phyloP scores from a whole-genome alignment of 192 early-diverging fungal species.

The Rhizophlyctis rosea region DNA sequence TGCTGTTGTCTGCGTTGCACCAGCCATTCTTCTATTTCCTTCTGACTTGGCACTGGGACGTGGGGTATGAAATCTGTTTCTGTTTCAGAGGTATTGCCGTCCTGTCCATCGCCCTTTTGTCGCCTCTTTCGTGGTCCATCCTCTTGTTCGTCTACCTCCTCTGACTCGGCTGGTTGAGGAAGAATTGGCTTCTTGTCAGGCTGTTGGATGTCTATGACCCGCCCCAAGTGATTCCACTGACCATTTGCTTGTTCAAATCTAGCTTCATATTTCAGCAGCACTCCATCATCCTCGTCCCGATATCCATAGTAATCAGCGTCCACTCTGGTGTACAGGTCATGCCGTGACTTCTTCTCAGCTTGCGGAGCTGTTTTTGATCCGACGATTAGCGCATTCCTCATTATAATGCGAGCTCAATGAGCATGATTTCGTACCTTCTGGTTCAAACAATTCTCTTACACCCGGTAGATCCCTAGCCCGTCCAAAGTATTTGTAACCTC shows the following conservation, averaged over 20 bases:
- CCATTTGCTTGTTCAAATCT: conserved; percentile 57
- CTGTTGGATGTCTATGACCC: conserved; percentile 3
- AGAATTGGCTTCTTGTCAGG: conserved; percentile 7
- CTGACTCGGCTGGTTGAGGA: conserved; percentile 28
- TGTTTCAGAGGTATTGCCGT: conserved; percentile 25
- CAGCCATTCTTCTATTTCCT: conserved; percentile 74
- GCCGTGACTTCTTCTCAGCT: conserved; percentile 30
- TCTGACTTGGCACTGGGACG: conserved; percentile 58
- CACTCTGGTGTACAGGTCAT: conserved; percentile 70
- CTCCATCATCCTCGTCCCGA: conserved; percentile 84
- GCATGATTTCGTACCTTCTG: conserved; percentile 49
- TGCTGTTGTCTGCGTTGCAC: conserved; percentile 68
- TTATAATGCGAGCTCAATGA: neutral
- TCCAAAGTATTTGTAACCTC: conserved; percentile 98
- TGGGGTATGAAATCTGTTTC: conserved; percentile 19
- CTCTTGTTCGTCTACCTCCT: conserved; percentile 27
- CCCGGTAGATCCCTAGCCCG: conserved; percentile 91
- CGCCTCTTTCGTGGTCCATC: conserved; percentile 27
- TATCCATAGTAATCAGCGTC: conserved; percentile 97
- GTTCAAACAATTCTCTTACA: conserved; percentile 87
- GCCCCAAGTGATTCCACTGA: conserved; percentile 10
- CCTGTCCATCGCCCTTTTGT: conserved; percentile 28
- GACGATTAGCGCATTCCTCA: neutral
- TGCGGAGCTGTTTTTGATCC: conserved; percentile 20
- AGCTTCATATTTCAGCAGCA: conserved; percentile 71